These are phyloP conservation scores for Simplicillium aogashimaense DNA, from an alignment of 2,329 filamentous ascomycete species.

Conservation along the genomic window DNA sequence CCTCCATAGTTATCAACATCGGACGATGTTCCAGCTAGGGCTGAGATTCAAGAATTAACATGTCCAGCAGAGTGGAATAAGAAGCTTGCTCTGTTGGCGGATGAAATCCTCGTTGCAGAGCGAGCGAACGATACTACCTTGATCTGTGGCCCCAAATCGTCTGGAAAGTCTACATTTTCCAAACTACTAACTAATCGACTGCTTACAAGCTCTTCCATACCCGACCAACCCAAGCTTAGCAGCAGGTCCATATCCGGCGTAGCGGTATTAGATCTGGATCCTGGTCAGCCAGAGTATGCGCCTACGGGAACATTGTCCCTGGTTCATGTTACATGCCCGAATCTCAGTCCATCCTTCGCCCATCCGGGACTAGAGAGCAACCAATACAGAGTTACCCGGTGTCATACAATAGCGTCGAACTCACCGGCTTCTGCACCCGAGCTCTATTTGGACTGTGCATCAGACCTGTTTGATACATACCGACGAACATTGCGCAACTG, in stretches of 20 bases:
- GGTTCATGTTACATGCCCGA: slow-evolving; percentile 46
- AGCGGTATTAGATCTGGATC: slow-evolving; percentile 65
- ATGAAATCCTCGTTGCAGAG: slow-evolving; percentile 17
- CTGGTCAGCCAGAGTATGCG: slow-evolving; percentile 66
- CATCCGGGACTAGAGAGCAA: slow-evolving; percentile 34
- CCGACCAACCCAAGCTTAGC: slow-evolving; percentile 13
- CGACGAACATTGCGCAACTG: slow-evolving; percentile 29
- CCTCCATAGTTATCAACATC: slow-evolving; percentile 39
- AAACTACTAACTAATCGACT: slow-evolving; percentile 57
- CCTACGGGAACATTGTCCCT: slow-evolving; percentile 62
- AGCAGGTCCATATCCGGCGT: slow-evolving; percentile 19
- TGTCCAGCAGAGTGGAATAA: slow-evolving; percentile 53
- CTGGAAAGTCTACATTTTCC: slow-evolving; percentile 69
- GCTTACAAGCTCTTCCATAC: slow-evolving; percentile 32
- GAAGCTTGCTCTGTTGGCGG: slow-evolving; percentile 36
- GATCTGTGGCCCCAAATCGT: slow-evolving; percentile 59
- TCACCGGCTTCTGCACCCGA: slow-evolving; percentile 57
- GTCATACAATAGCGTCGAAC: slow-evolving; percentile 56
- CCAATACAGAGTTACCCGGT: slow-evolving; percentile 35
- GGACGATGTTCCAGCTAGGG: slow-evolving; percentile 38
- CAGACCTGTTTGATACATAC: slow-evolving; percentile 53
- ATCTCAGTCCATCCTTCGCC: slow-evolving; percentile 58
- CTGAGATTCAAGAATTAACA: slow-evolving; percentile 41
- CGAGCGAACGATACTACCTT: slow-evolving; percentile 34
- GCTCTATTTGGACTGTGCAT: slow-evolving; percentile 54